Evolutionary conservation across 2,329 filamentous ascomycete genomes (phyloP), one percentile per base, ranked within the genome.

Genomic region (Aspergillus bombycis): DNA sequence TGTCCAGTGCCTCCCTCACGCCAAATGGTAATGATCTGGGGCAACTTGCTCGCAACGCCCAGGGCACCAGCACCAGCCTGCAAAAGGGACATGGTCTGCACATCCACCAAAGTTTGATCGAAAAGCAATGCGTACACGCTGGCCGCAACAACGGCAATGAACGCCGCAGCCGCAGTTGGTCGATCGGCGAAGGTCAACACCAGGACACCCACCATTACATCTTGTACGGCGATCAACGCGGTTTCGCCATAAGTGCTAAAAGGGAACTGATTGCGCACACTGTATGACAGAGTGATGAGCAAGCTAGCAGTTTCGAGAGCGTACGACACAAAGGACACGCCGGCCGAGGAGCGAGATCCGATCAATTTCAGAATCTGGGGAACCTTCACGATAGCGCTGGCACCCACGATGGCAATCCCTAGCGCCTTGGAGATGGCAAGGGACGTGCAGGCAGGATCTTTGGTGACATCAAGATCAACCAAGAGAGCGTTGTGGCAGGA

Each of bases 201-300:
- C 71, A 98, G 80, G 57, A 93, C 87, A 6, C 90, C 89, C 76
- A 99, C 97, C 64, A 93, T 87, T 50, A 98, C 87, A 79, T 99
- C 97, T 83, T 99, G 95, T 63, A 90, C 89, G 57, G 95, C 86
- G 71, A 99, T 97, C 74, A 98, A 84, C 43, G 91, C 93, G 32
- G 93, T 94, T 86, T 99, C 95, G 78, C 95, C 95, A 78, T 91
- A 99, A 12, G 95, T 99, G 85, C 91, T 96, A 81, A 99, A 97
- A 3, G 95, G 94, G 71, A 97, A 97, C 28, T 89, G 89, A 74
- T 93, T 92, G 75, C 95, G 92, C 68, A 92, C 85, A 78, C 96
- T 97, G 84, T 99, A 99, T 58, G 92, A 91, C 69, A 99, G 87
- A 6, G 89, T 91, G 79, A 97, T 96, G 72, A 97, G 85, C 81